Evolutionary conservation across 2,329 filamentous ascomycete species (phyloP).

Genomic region (Zymoseptoria passerinii): DNA sequence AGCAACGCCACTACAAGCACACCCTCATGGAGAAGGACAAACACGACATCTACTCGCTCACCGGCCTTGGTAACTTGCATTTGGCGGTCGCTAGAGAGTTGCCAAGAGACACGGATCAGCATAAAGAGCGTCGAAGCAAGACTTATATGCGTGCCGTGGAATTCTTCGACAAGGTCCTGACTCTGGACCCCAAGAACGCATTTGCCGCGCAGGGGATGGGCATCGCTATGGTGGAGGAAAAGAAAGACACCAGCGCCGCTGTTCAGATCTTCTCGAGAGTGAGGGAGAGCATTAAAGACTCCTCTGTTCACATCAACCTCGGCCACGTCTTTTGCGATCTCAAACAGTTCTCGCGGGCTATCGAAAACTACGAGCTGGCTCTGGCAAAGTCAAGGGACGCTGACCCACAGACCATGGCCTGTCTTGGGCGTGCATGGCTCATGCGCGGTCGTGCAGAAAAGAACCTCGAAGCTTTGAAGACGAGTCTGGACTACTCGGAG

Average conservation of each 20-base stretch:
- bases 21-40: constrained; percentile 92
- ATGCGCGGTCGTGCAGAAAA: constrained; percentile 66
- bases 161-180: constrained; percentile 95
- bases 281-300: constrained; percentile 75
- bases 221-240: constrained; percentile 89
- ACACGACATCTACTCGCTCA: constrained; percentile 92
- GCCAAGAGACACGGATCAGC: constrained; percentile 78
- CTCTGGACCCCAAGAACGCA: constrained; percentile 89
- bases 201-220: constrained; percentile 94
- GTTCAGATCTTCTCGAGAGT: constrained; percentile 85
- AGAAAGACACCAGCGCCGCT: constrained; percentile 75
- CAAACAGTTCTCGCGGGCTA: constrained; percentile 80
- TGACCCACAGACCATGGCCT: constrained; percentile 69
- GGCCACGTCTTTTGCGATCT: constrained; percentile 89
- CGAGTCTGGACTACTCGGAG: constrained; percentile 54
- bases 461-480: constrained; percentile 54
- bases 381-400: constrained; percentile 65
- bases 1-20: constrained; percentile 93
- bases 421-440: constrained; percentile 80
- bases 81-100: constrained; percentile 85
- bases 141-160: constrained; percentile 89
- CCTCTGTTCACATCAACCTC: constrained; percentile 83
- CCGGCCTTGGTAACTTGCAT: constrained; percentile 95
- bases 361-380: constrained; percentile 86
- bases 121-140: constrained; percentile 82